Conservation (phyloP, 495 filamentous ascomycete species). For the Filosporella fistucella region DNA sequence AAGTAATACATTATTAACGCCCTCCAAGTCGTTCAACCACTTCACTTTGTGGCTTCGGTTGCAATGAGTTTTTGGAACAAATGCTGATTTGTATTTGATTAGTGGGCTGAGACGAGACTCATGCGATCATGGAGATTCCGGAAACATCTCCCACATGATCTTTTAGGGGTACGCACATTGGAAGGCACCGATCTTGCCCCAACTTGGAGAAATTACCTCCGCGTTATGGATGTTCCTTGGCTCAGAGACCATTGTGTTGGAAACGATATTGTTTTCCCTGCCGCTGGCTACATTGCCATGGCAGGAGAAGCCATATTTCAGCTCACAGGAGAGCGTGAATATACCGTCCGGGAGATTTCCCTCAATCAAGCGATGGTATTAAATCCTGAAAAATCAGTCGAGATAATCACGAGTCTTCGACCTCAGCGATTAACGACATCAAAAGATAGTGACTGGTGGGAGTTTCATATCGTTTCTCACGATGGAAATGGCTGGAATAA, state of each 20-base stretch:
- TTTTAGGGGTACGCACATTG: conserved; percentile 44
- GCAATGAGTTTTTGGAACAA: too few species aligned
- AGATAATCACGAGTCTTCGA: conserved; percentile 36
- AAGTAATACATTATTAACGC: too few species aligned
- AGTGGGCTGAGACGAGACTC: conserved; percentile 49
- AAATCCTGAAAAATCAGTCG: conserved; percentile 20
- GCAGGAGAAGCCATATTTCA: conserved; percentile 40
- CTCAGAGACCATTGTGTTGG: conserved; percentile 38
- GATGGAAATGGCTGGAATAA: conserved; percentile 35
- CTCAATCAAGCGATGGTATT: conserved; percentile 18
- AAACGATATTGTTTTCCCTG: conserved; percentile 41
- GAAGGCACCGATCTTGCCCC: conserved; percentile 43
- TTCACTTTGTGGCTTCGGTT: too few species aligned
- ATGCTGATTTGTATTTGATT: too few species aligned
- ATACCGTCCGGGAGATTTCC: not conserved
- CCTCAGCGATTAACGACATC: conserved; percentile 29
- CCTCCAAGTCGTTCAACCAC: too few species aligned
- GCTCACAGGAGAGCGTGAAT: conserved; percentile 13
- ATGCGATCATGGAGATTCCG: conserved; percentile 45
- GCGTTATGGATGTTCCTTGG: conserved; percentile 40
- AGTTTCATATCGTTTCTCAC: conserved; percentile 38
- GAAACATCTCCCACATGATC: conserved; percentile 39
- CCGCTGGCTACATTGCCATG: conserved; percentile 43
- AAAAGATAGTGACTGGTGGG: conserved; percentile 39
- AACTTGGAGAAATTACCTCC: conserved; percentile 36